Evolutionary conservation across 306 rosid species (phyloP), one percentile per base, ranked within the genome.

Genomic region (Cucurbita ficifolia): DNA sequence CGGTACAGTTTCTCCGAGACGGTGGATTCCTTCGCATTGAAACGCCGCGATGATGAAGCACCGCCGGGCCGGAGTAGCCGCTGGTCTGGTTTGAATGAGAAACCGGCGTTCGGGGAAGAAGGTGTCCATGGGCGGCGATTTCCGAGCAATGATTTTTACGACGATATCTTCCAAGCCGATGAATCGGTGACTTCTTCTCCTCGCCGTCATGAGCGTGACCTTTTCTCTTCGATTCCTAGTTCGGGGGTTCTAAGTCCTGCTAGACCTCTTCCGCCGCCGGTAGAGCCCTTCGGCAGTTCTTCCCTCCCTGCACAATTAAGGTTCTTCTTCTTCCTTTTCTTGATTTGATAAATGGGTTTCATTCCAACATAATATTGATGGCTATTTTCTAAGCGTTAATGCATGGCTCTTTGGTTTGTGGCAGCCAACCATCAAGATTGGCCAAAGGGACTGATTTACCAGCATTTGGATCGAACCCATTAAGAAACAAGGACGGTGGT

Each of bases 91-190:
- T 78, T 67, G 67, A 61, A 76, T 7, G 97, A 85, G 81, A 90
- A 86, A 76, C 92, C 97, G 3, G 96, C 89, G 81, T 95, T 91
- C 43, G 99, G 97, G 6, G 91, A 84, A 35, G 94, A 84, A 53
- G 70, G 65, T 19, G 48, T 48, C 17, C 80, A 29, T 56, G 72
- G 87, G 54, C 83, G 91, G 76, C 85, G 92, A 49, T 21, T 69
- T 38, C 50, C 79, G 17, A 85, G 84, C 79, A 73, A 79, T 9
- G 83, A 85, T 59, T 95, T 95, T 83, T 95, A 76, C 24, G 87
- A 87, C 58, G 99, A 95, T 84, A 95, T 95, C 16, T 95, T 95
- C 72, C 84, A 90, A 53, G 88, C 87, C 13, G 91, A 85, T 3
- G 86, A 80, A 3, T 79, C 89, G 4, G 76, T 16, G 24, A 74